Conservation (phyloP, 306 rosid genomes). For the Rosa chinensis region DNA sequence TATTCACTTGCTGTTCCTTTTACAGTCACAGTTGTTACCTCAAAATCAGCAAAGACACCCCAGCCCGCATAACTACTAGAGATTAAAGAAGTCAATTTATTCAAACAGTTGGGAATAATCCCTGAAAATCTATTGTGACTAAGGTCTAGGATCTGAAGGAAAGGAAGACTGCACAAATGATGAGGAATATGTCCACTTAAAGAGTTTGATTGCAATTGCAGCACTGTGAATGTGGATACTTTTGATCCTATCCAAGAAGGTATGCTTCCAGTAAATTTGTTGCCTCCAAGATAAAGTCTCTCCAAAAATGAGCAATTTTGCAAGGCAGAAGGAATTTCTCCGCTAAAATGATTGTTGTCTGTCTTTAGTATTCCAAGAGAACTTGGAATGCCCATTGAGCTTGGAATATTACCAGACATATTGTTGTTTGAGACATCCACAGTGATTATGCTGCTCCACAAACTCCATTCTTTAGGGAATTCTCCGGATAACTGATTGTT, state of each 20-base stretch:
- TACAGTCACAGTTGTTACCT: no score
- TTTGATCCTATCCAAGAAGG: not conserved
- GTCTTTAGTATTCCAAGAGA: rapidly evolving
- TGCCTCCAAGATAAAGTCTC: not conserved
- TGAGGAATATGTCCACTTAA: not conserved
- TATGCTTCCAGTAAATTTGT: not conserved
- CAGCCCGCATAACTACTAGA: no score
- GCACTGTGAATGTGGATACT: not conserved
- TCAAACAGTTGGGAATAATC: not conserved
- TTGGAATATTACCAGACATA: not conserved
- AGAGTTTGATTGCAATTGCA: not conserved
- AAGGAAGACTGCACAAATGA: not conserved
- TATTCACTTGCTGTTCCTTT: not conserved
- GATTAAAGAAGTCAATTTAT: not conserved
- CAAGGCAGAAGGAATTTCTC: not conserved
- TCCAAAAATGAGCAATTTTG: rapidly evolving
- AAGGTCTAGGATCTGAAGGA: not conserved
- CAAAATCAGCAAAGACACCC: no score
- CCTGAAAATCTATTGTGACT: not conserved
- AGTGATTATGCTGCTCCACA: rapidly evolving
- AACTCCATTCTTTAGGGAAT: not conserved
- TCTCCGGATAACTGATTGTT: not conserved
- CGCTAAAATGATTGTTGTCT: not conserved
- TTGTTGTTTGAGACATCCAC: not conserved
- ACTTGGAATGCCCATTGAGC: not conserved